Conservation (phyloP, 345 rosid species). For the Gynandropsis gynandra region DNA sequence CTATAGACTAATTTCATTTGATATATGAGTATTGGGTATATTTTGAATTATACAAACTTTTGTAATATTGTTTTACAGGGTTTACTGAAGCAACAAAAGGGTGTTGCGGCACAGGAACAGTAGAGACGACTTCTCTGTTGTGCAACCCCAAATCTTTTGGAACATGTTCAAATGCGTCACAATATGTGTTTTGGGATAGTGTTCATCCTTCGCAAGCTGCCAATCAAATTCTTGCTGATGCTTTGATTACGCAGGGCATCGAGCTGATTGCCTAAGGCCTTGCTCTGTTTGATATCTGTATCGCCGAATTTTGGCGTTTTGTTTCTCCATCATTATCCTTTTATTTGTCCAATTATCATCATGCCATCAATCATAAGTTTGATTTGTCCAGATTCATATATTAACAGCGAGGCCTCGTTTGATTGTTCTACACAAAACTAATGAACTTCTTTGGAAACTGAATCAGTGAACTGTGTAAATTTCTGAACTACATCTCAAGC, state of each 20-base stretch:
- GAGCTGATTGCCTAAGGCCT: slow-evolving; percentile 35
- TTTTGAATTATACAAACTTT: background rate
- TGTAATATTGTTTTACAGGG: slow-evolving; percentile 32
- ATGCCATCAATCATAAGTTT: slow-evolving; percentile 16
- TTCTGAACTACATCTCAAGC: too few species aligned
- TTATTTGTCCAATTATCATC: too few species aligned
- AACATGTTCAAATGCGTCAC: slow-evolving; percentile 75
- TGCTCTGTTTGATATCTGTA: background rate
- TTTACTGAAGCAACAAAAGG: slow-evolving; percentile 78
- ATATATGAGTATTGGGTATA: too few species aligned
- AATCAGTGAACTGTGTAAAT: too few species aligned
- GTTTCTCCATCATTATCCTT: too few species aligned
- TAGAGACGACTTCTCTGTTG: slow-evolving; percentile 64
- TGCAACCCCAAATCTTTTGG: slow-evolving; percentile 71
- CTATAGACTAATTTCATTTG: background rate
- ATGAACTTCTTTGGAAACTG: too few species aligned
- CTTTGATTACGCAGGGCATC: slow-evolving; percentile 57
- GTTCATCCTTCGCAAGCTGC: slow-evolving; percentile 94
- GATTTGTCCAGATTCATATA: slow-evolving; percentile 13
- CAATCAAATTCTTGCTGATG: slow-evolving; percentile 67
- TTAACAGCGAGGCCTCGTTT: too few species aligned
- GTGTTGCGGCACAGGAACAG: slow-evolving; percentile 82
- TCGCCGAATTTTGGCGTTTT: slow-evolving; percentile 5
- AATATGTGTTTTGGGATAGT: slow-evolving; percentile 89
- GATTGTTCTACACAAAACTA: too few species aligned